phyloP scores from a whole-genome alignment of 202 grass and related monocot species.

The Schoenoplectus triqueter region DNA sequence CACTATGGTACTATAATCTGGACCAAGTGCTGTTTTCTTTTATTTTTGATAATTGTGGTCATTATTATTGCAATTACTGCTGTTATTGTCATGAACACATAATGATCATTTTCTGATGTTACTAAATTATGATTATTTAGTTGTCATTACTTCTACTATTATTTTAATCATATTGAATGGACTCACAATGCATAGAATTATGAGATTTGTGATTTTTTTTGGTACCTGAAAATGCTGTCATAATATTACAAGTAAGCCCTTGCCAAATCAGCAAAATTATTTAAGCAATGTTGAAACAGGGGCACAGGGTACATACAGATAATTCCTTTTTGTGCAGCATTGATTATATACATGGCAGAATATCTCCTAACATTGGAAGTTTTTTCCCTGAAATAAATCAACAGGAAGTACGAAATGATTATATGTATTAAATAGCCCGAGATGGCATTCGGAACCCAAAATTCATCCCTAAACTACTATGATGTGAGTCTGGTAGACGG shows the following conservation, averaged over 20 bases:
- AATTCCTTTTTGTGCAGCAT: not conserved
- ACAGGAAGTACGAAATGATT: not conserved
- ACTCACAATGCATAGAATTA: not conserved
- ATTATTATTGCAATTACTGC: not conserved
- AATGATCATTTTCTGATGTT: not conserved
- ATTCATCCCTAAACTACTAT: slow-evolving; percentile 67
- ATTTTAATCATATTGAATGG: not conserved
- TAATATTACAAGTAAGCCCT: not conserved
- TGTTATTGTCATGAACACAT: too few relatives aligned
- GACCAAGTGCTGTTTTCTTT: not conserved
- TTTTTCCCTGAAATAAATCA: not conserved
- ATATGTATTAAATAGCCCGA: slow-evolving; percentile 41
- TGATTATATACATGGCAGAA: not conserved
- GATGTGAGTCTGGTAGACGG: slow-evolving; percentile 88
- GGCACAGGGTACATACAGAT: not conserved
- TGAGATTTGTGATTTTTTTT: not conserved
- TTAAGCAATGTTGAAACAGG: not conserved
- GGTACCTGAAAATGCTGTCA: not conserved
- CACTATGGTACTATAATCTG: slow-evolving; percentile 44
- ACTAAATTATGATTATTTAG: not conserved
- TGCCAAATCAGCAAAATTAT: not conserved
- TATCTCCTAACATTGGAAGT: not conserved
- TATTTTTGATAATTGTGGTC: not conserved
- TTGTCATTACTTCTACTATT: not conserved
- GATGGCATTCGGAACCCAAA: slow-evolving; percentile 64